Conservation (phyloP, 441 rosid species). For the Brassica balearica region DNA sequence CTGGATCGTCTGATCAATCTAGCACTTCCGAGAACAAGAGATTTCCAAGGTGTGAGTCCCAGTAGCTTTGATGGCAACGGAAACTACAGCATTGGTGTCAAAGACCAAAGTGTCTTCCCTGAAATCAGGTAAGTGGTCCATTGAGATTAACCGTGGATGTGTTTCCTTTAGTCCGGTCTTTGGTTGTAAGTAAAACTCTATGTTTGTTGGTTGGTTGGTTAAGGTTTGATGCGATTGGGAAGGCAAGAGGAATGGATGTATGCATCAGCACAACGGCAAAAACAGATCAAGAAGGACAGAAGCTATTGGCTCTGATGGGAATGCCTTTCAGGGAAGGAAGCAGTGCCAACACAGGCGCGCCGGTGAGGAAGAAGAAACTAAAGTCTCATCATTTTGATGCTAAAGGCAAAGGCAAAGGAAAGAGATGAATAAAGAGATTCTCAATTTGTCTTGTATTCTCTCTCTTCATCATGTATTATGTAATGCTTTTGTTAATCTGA, state of each 20-base stretch:
- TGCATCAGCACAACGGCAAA: constrained; percentile 89
- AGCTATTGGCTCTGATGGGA: constrained; percentile 85
- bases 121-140: constrained; percentile 52
- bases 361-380: constrained; percentile 74
- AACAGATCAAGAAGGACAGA: constrained; percentile 80
- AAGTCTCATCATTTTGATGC: constrained; percentile 80
- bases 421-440: constrained; percentile 44
- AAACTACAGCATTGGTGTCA: constrained; percentile 80
- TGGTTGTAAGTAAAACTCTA: background rate
- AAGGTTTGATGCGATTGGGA: constrained; percentile 67
- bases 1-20: constrained; percentile 88
- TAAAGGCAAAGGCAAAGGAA: constrained; percentile 58
- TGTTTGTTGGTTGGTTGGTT: background rate
- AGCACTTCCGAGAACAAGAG: constrained; percentile 94
- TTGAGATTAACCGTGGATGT: too few species aligned
- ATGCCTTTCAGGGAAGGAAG: constrained; percentile 89
- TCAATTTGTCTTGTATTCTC: too few species aligned
- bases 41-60: constrained; percentile 82
- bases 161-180: too few species aligned
- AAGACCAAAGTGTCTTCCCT: constrained; percentile 89
- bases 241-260: constrained; percentile 89
- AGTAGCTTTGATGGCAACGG: constrained; percentile 95
- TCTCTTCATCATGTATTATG: too few species aligned
- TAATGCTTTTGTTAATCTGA: background rate
- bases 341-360: constrained; percentile 39